Evolutionary conservation across 164 flowering plant species (phyloP), one percentile per base, ranked within the genome.

Genomic region (Aristolochia contorta): DNA sequence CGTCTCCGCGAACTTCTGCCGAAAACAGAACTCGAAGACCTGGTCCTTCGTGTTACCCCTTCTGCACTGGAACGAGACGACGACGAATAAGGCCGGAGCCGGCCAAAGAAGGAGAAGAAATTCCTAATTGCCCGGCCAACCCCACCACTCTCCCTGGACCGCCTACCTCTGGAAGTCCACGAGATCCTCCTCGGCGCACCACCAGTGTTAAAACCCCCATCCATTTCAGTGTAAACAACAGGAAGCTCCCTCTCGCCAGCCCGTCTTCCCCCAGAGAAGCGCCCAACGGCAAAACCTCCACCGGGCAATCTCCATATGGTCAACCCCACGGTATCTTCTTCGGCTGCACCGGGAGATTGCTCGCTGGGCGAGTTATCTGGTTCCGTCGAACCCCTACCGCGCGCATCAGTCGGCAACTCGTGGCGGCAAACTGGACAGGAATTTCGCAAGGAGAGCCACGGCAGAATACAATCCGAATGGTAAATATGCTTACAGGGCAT

Each of bases 401-500:
- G 57, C 32, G 0, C 27, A 19, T 74, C 86, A 1, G 84, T 30
- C 5, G 85, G 95, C 55, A 83, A 53, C 64, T 85, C 89, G 51
- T 78, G 80, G 18, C 95, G 82, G 68, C 91, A 87, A 21, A 87
- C 87, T 0, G 95, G 95, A 55, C 96, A 87, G 16, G 96, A 84
- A 60, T 84, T 87, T 4, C 84, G 68, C 4, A 79, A 55, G 16
- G 85, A 66, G 4, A 87, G 86, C 96, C 96, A 85, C 0, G 96
- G 96, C 6, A 87, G 68, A 19, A 88, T 88, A 64, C 96, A 88
- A 27, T 86, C 92, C 0, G 79, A 47, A 59, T 88, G 96, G 68
- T 81, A 88, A 13, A 88, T 78, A 59, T 88, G 96, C 67, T 86
- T 85, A 63, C 92, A 88, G 3, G 96, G 96, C 90, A 88, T 81